Conservation (phyloP, 1,284 basidiomycete genomes). For the Ganoderma lucidum region DNA sequence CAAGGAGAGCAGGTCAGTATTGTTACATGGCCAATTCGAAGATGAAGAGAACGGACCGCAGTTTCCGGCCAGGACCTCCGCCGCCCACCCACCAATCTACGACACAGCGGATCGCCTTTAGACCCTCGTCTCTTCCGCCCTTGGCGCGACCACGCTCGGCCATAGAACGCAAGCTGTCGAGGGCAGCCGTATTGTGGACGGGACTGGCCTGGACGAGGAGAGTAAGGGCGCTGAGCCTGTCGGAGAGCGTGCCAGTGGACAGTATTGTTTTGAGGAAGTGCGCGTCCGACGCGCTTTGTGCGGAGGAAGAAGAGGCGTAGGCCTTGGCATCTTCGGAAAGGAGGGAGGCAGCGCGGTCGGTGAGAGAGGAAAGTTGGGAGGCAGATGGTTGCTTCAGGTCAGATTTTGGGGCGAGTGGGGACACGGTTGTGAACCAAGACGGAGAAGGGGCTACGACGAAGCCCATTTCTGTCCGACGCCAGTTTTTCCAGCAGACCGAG, state of each 20-base stretch:
- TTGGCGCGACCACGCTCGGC: slow-evolving; percentile 80
- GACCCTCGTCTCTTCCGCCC: slow-evolving; percentile 89
- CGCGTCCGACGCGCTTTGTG: slow-evolving; percentile 68
- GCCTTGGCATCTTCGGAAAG: slow-evolving; percentile 58
- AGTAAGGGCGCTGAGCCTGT: slow-evolving; percentile 92
- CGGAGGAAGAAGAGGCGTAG: slow-evolving; percentile 51
- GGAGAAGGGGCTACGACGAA: slow-evolving; percentile 58
- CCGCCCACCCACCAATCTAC: slow-evolving; percentile 98
- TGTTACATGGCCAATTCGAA: neutral
- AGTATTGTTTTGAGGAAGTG: slow-evolving; percentile 88
- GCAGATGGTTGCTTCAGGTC: slow-evolving; percentile 47
- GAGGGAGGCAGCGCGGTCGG: slow-evolving; percentile 57
- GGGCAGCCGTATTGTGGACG: slow-evolving; percentile 85
- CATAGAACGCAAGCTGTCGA: slow-evolving; percentile 82
- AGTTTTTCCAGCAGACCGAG: no score
- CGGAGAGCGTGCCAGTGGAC: slow-evolving; percentile 89
- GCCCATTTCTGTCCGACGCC: slow-evolving; percentile 15
- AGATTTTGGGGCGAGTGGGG: slow-evolving; percentile 39
- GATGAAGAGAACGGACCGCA: slow-evolving; percentile 64
- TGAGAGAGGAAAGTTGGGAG: slow-evolving; percentile 53
- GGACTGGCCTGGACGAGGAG: slow-evolving; percentile 93
- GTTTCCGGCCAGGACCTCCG: slow-evolving; percentile 81
- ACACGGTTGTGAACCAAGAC: slow-evolving; percentile 65
- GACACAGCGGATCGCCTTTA: slow-evolving; percentile 90
- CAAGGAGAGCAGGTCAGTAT: neutral